These are phyloP conservation scores for Candida verbasci DNA, from an alignment of 805 yeast species.

Conservation along the genomic window DNA sequence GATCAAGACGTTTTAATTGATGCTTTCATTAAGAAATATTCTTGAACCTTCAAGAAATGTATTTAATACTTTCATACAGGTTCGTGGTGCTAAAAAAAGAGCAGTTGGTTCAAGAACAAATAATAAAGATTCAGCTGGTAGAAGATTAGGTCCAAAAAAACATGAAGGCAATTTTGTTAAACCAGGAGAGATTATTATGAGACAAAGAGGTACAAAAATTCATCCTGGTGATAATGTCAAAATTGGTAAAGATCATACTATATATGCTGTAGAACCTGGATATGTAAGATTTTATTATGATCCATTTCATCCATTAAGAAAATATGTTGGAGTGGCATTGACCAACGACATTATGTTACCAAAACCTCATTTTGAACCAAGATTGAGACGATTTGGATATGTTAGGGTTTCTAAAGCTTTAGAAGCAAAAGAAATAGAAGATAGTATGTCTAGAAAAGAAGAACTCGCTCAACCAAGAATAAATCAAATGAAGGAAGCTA, in stretches of 20 bases:
- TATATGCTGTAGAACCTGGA: slow-evolving; percentile 89
- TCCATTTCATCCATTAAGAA: slow-evolving; percentile 94
- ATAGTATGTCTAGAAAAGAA: slow-evolving; percentile 65
- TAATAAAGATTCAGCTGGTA: slow-evolving; percentile 92
- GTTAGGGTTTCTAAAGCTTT: slow-evolving; percentile 45
- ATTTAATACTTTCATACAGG: slow-evolving; percentile 23
- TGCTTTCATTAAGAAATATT: slow-evolving; percentile 4
- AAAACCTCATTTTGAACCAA: slow-evolving; percentile 86
- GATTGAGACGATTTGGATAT: slow-evolving; percentile 79
- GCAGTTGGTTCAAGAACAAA: slow-evolving; percentile 95
- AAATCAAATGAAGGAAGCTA: slow-evolving; percentile 30
- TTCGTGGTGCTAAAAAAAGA: slow-evolving; percentile 89
- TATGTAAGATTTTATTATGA: slow-evolving; percentile 86
- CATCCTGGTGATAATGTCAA: slow-evolving; percentile 91
- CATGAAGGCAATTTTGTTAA: slow-evolving; percentile 73
- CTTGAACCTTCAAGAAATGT: background rate
- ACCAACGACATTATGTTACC: slow-evolving; percentile 64
- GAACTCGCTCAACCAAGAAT: slow-evolving; percentile 52
- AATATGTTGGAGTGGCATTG: slow-evolving; percentile 84
- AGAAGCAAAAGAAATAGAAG: slow-evolving; percentile 55
- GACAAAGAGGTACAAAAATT: slow-evolving; percentile 93
- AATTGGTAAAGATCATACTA: slow-evolving; percentile 91
- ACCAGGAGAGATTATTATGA: slow-evolving; percentile 82
- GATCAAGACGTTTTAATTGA: slow-evolving; percentile 1
- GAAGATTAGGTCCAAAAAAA: slow-evolving; percentile 86